phyloP scores from a whole-genome alignment of 2,329 filamentous ascomycete species.

The Epichloe scottii region DNA sequence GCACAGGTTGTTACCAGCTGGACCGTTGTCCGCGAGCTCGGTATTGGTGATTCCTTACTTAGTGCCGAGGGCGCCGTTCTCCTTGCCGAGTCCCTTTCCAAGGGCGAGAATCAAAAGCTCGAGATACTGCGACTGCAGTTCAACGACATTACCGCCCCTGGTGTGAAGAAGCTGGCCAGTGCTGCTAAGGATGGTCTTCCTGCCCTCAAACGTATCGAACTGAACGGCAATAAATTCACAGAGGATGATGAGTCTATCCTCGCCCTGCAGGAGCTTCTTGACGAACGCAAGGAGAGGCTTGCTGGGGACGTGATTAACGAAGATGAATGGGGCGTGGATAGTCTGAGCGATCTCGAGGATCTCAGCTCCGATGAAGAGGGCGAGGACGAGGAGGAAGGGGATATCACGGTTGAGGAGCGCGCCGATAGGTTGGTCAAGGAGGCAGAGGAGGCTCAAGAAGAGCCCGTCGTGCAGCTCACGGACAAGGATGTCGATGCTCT shows the following conservation, averaged over 20 bases:
- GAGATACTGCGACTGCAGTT: slow-evolving; percentile 77
- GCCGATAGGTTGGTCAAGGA: slow-evolving; percentile 58
- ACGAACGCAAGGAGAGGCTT: slow-evolving; percentile 63
- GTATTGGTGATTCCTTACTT: slow-evolving; percentile 78
- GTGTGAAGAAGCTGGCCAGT: slow-evolving; percentile 56
- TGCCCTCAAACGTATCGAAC: slow-evolving; percentile 69
- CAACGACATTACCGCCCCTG: slow-evolving; percentile 79
- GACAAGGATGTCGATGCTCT: slow-evolving; percentile 73
- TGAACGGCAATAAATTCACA: slow-evolving; percentile 91
- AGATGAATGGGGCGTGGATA: slow-evolving; percentile 75
- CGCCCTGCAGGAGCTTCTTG: slow-evolving; percentile 57
- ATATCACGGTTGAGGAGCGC: slow-evolving; percentile 46
- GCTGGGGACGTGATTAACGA: slow-evolving; percentile 57
- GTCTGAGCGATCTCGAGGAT: slow-evolving; percentile 74
- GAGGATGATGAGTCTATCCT: slow-evolving; percentile 70
- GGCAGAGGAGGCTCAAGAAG: slow-evolving; percentile 58
- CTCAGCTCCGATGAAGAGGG: slow-evolving; percentile 58
- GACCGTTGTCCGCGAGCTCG: slow-evolving; percentile 67
- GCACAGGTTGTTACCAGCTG: slow-evolving; percentile 63
- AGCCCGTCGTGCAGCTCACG: slow-evolving; percentile 58
- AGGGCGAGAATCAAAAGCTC: slow-evolving; percentile 67
- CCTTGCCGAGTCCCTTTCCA: slow-evolving; percentile 58
- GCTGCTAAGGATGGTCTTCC: slow-evolving; percentile 60
- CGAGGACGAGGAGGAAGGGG: slow-evolving; percentile 55
- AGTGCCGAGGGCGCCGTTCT: slow-evolving; percentile 63